A percentile compares a stretch with the other conserved stretches of the same genome.
phyloP scores from a whole-genome alignment of 257 asterid species.

The Solanum habrochaites region DNA sequence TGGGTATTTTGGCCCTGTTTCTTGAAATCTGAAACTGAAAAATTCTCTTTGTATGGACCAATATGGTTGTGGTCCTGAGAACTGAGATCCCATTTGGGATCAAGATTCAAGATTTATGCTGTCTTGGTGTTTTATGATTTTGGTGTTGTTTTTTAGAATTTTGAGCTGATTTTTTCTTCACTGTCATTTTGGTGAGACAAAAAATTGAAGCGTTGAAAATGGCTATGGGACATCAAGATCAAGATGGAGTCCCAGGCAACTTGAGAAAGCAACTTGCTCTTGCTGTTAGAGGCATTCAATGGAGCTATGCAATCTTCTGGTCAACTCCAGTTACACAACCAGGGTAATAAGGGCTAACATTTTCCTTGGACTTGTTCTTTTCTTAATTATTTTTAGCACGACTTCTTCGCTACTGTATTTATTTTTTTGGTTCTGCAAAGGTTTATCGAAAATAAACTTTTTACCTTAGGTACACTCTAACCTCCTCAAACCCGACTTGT shows the following conservation, averaged over 20 bases:
- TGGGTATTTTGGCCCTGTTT: neutral
- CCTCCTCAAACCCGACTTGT: neutral
- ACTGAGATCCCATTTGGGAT: neutral
- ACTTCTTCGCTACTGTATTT: neutral
- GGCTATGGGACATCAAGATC: constrained; percentile 34
- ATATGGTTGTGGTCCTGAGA: neutral
- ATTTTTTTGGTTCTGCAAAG: neutral
- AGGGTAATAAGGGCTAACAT: constrained; percentile 33
- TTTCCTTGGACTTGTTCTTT: neutral
- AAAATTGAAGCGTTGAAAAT: constrained; percentile 5
- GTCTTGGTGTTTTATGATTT: neutral
- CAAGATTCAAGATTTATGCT: neutral
- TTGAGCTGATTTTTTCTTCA: neutral
- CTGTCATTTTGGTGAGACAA: neutral
- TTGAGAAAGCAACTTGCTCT: constrained; percentile 61
- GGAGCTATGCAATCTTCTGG: constrained; percentile 96
- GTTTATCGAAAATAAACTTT: neutral
- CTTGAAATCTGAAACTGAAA: neutral
- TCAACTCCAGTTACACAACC: constrained; percentile 44
- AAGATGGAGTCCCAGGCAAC: constrained; percentile 20
- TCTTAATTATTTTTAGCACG: neutral
- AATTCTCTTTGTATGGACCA: neutral
- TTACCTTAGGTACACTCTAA: neutral
- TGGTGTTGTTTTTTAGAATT: neutral
- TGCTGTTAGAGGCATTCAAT: constrained; percentile 71